phyloP scores from a whole-genome alignment of 2,329 filamentous ascomycete species.

The Aureobasidium musti region DNA sequence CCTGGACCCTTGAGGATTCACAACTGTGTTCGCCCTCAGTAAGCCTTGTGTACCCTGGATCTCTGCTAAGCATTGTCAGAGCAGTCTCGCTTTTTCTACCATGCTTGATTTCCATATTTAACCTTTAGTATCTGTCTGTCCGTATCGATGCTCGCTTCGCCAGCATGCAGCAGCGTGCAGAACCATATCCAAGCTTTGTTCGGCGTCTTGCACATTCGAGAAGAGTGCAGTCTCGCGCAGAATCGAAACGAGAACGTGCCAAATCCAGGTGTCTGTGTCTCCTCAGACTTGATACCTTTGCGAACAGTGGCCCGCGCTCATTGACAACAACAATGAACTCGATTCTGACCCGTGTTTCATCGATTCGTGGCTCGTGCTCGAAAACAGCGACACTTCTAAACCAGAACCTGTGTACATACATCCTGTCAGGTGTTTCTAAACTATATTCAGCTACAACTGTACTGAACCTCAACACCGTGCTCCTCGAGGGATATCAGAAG shows the following conservation, averaged over 20 bases:
- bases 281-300: background rate
- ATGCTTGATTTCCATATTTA: slow-evolving; percentile 8
- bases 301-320: background rate
- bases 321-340: background rate
- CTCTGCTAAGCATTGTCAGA: slow-evolving; percentile 21
- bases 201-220: background rate
- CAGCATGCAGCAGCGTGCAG: slow-evolving; percentile 1
- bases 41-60: slow-evolving; percentile 6
- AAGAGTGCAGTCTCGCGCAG: background rate
- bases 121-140: background rate
- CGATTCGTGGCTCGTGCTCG: slow-evolving; percentile 14
- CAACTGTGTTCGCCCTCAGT: background rate
- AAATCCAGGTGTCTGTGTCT: background rate
- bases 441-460: background rate
- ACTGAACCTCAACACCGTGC: background rate
- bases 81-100: background rate
- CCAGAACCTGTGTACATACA: background rate
- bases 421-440: background rate
- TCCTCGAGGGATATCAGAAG: background rate
- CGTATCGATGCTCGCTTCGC: background rate
- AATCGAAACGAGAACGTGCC: background rate
- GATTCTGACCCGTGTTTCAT: slow-evolving; percentile 11
- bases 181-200: slow-evolving; percentile 1
- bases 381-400: background rate
- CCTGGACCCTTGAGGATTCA: background rate